phyloP scores from a whole-genome alignment of 805 yeast genomes.

The Ogataea saltuana region DNA sequence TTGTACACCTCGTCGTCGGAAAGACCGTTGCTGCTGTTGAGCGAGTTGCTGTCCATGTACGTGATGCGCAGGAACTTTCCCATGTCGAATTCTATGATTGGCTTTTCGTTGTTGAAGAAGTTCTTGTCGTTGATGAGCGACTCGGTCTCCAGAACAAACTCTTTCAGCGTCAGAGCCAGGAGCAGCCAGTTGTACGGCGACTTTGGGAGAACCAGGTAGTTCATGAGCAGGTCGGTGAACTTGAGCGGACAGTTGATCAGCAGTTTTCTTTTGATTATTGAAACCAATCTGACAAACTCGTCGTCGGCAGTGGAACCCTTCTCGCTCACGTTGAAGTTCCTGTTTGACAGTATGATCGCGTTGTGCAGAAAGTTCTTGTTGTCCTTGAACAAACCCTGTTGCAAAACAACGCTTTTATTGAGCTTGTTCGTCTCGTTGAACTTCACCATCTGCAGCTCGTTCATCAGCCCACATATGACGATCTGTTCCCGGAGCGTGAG shows the following conservation, averaged over 20 bases:
- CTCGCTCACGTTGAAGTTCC: slow-evolving; percentile 36
- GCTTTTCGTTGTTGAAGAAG: slow-evolving; percentile 25
- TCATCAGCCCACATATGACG: slow-evolving; percentile 35
- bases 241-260: slow-evolving; percentile 52
- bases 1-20: slow-evolving; percentile 24
- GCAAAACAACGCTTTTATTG: slow-evolving; percentile 23
- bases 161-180: slow-evolving; percentile 47
- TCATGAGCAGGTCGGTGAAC: slow-evolving; percentile 48
- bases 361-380: slow-evolving; percentile 49
- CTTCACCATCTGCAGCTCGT: slow-evolving; percentile 35
- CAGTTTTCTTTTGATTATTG: slow-evolving; percentile 48
- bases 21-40: slow-evolving; percentile 10
- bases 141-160: slow-evolving; percentile 37
- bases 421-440: slow-evolving; percentile 32
- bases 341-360: slow-evolving; percentile 53
- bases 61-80: slow-evolving; percentile 16
- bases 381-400: slow-evolving; percentile 34
- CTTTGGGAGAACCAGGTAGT: slow-evolving; percentile 46
- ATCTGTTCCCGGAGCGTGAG: slow-evolving; percentile 27
- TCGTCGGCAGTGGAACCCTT: slow-evolving; percentile 25
- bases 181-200: slow-evolving; percentile 45
- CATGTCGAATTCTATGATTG: slow-evolving; percentile 30
- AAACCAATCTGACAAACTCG: slow-evolving; percentile 36
- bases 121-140: slow-evolving; percentile 24
- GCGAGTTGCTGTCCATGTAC: slow-evolving; percentile 21